These are phyloP conservation scores for Neocucurbitaria cava DNA, from an alignment of 2,329 filamentous ascomycete species.

Conservation along the genomic window DNA sequence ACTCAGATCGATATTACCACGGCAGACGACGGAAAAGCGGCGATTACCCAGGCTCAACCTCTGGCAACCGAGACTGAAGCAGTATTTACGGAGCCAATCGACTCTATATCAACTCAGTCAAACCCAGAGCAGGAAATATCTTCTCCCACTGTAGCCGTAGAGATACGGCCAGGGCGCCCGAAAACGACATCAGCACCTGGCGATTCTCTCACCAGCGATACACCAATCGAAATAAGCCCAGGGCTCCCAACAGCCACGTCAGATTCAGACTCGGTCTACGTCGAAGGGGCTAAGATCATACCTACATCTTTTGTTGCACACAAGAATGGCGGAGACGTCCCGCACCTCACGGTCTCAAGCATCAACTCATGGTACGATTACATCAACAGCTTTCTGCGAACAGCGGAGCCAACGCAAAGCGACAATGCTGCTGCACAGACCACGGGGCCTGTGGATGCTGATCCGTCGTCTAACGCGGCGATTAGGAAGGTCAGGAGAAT, in stretches of 20 bases:
- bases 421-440: neutral
- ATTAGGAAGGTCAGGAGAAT: neutral
- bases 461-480: neutral
- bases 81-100: neutral
- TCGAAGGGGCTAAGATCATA: neutral
- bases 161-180: neutral
- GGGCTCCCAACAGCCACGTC: neutral
- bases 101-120: neutral
- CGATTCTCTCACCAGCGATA: neutral
- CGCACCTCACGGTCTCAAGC: neutral
- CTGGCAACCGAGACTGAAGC: neutral
- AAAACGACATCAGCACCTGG: neutral
- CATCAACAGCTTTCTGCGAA: neutral
- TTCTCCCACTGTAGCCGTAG: neutral
- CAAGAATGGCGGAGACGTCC: neutral
- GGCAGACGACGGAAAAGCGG: neutral
- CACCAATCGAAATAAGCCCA: neutral
- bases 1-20: neutral
- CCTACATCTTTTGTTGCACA: neutral
- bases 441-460: neutral
- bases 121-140: neutral
- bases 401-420: neutral
- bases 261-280: neutral
- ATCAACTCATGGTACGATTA: slow-evolving; percentile 3
- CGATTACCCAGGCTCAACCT: neutral